Conservation (phyloP, 352 stramenopile species). For the Phytophthora vignae region DNA sequence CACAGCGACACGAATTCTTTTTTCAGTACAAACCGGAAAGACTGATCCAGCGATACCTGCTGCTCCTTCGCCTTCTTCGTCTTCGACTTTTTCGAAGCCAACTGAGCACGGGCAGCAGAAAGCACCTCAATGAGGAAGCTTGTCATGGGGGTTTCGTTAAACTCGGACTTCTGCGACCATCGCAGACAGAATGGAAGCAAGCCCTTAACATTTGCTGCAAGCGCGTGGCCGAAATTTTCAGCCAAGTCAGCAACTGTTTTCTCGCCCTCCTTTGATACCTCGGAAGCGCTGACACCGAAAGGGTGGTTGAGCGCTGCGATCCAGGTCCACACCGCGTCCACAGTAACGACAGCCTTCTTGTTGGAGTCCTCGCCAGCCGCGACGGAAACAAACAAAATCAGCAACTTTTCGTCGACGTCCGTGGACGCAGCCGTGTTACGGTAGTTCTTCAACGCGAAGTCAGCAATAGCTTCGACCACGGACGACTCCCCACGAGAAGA, state of each 20-base stretch:
- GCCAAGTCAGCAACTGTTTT: constrained; percentile 40
- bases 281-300: constrained; percentile 43
- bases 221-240: constrained; percentile 49
- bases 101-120: constrained; percentile 45
- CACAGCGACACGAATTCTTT: constrained; percentile 70
- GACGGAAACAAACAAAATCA: constrained; percentile 72
- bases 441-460: constrained; percentile 67
- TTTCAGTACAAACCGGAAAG: constrained; percentile 66
- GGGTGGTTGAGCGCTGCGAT: constrained; percentile 64
- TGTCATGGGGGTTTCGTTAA: constrained; percentile 55
- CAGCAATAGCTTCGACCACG: constrained; percentile 56
- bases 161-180: constrained; percentile 65
- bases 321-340: constrained; percentile 55
- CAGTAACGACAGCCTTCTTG: constrained; percentile 28
- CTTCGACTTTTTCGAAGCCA: constrained; percentile 41
- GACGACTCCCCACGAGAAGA: constrained; percentile 22
- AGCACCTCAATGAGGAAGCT: constrained; percentile 72
- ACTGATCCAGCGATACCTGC: constrained; percentile 49
- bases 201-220: constrained; percentile 46
- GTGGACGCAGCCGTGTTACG: constrained; percentile 26
- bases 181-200: constrained; percentile 68
- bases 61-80: constrained; percentile 55
- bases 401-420: constrained; percentile 61
- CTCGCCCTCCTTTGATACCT: constrained; percentile 9
- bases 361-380: constrained; percentile 17